Conservation (phyloP, 805 yeast species). For the Dipodascopsis tothii region DNA sequence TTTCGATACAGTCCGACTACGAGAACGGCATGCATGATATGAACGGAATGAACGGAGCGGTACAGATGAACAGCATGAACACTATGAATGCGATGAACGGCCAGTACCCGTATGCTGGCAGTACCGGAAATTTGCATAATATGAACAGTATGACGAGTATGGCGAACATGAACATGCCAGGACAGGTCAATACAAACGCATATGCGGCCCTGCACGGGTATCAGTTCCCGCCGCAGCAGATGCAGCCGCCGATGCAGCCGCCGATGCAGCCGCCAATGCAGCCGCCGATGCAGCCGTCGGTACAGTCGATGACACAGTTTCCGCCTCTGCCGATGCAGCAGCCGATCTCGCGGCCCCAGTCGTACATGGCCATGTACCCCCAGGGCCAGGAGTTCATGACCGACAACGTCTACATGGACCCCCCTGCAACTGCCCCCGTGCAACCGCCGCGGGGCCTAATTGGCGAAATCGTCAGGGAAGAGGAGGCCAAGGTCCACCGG, state of each 20-base stretch:
- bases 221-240: no score
- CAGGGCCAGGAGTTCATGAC: no score
- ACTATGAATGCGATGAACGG: no score
- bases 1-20: background rate
- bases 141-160: no score
- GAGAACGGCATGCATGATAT: background rate
- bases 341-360: slow-evolving; percentile 1
- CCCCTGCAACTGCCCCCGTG: background rate
- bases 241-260: slow-evolving; percentile 2
- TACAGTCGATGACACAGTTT: background rate
- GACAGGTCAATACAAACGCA: no score
- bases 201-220: no score
- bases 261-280: slow-evolving; percentile 16
- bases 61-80: no score
- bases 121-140: no score
- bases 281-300: no score
- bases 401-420: background rate
- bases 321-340: background rate
- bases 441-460: slow-evolving; percentile 32
- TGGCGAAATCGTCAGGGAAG: slow-evolving; percentile 36
- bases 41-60: no score
- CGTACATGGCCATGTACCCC: background rate
- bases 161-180: no score
- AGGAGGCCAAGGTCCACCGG: slow-evolving; percentile 32
- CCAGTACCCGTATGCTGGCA: background rate